Conservation (phyloP, 2,329 filamentous ascomycete species). For the Nothophaeocryptopus gaeumannii region DNA sequence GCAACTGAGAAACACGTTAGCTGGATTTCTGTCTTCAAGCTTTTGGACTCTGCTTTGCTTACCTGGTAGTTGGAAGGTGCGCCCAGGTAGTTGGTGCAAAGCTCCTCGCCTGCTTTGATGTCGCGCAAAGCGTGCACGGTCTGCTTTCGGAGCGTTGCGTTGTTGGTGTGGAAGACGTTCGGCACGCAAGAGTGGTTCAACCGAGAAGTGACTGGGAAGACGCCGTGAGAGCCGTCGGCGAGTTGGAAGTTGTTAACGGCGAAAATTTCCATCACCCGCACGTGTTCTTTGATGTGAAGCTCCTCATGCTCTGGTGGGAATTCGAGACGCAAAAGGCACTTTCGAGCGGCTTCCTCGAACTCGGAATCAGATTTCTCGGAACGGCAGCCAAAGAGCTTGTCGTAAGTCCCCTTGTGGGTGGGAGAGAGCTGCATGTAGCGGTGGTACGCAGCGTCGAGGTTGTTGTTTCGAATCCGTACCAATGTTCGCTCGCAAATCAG, state of each 20-base stretch:
- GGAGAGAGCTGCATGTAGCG: constrained; percentile 22
- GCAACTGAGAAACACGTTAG: too few relatives aligned
- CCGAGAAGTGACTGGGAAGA: constrained; percentile 21
- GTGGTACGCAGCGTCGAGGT: constrained; percentile 16
- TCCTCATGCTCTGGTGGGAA: constrained; percentile 11
- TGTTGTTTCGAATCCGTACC: constrained; percentile 17
- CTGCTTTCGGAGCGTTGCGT: constrained; percentile 13
- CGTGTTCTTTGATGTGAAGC: constrained; percentile 16
- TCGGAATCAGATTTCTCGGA: constrained; percentile 13
- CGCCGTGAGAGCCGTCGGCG: constrained; percentile 12
- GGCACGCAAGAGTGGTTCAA: constrained; percentile 31
- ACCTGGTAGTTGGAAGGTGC: constrained; percentile 3
- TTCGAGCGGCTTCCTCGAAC: constrained; percentile 19
- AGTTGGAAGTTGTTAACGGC: constrained; percentile 27
- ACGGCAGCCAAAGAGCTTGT: constrained; percentile 20
- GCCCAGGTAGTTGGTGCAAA: constrained; percentile 17
- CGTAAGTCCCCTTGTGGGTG: constrained; percentile 19
- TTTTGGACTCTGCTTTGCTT: constrained; percentile 14
- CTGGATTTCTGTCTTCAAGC: constrained; percentile 1
- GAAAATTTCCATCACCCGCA: constrained; percentile 28
- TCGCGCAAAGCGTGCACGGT: constrained; percentile 31
- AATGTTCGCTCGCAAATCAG: constrained; percentile 29
- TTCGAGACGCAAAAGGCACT: constrained; percentile 7
- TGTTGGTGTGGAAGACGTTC: constrained; percentile 26
- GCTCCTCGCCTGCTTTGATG: constrained; percentile 31